Evolutionary conservation across 2,329 filamentous ascomycete species (phyloP), one percentile per base, ranked within the genome.

Genomic region (Talaromyces islandicus): DNA sequence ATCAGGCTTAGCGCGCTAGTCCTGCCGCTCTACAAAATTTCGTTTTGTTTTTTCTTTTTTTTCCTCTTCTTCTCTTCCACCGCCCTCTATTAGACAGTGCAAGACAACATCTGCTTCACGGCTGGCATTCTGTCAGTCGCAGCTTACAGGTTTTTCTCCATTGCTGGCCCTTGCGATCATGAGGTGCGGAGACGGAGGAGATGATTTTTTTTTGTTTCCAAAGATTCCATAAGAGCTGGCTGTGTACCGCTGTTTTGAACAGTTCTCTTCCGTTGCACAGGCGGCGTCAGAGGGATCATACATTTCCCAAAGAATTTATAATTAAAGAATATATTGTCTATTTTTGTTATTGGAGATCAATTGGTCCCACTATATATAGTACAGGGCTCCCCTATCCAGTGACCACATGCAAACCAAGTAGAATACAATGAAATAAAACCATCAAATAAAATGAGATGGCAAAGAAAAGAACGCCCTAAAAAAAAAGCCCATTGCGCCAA

Each of bases 41-140:
- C 60, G 57, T 59, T 65, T 60, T 46, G 29, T 32, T 56, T 29
- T 29, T 4, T 1, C n/a, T 65, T 65, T 62, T 65, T 67, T 62
- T 70, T 65, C 67, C 70, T 66, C 51, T 67, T 73, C 77, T 73
- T 75, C 77, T 72, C 70, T 69, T 70, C 69, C 74, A 75, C 68
- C 80, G 85, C 87, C 88, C 88, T 83, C 88, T 87, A 83, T 81
- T 75, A 92, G 90, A 93, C 90, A 93, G 90, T 92, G 85, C 89
- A 88, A 84, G 82, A 82, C 87, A 87, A 86, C 82, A 75, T 51
- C 51, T 69, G 77, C 79, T 77, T 80, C 75, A 80, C 77, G 71
- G 17, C 76, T 80, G 81, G 79, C 88, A 83, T 92, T 90, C 85
- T 92, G 89, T 81, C 79, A 79, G 81, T 6, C 43, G 73, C 77